Evolutionary conservation across 2,329 filamentous ascomycete species (phyloP), one percentile per base, ranked within the genome.

Genomic region (Colletotrichum graminicola): DNA sequence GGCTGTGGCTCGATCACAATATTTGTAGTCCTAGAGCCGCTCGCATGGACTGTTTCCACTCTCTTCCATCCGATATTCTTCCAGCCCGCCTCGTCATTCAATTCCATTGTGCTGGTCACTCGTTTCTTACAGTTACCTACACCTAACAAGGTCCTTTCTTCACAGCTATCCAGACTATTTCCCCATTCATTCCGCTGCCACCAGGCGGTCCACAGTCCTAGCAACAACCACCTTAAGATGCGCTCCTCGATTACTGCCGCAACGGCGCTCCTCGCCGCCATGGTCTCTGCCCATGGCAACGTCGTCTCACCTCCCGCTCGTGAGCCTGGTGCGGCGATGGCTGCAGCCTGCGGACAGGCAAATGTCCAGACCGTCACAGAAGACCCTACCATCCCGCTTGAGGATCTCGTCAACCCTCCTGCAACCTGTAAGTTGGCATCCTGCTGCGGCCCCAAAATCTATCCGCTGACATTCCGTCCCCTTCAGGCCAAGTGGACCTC

Each of bases 201-300:
- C 34, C 34, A 55, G 39, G 21, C 36, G 26, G 14, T 26, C 16
- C 11, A 12, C 4, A 59, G 26, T 21, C 36, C 23, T 23, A 47
- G 36, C 54, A 51, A 49, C 54, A 51, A 49, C 41, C 59, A 34
- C 11, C 69, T 56, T 56, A 73, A 65, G 5, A 74, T 74, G 73
- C 67, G 67, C 67, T 29, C 63, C 14, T 67, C 73, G 2, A 32
- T 73, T 61, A 73, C 63, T 14, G 62, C 64, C 51, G 66, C 71
- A 34, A 66, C 71, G 67, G 73, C 73, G 11, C 59, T 66, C 56
- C 57, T 73, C 59, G 74, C 70, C 57, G 41, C 66, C 49, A 63
- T 74, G 67, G 82, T 81, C 61, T 80, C 80, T 34, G 82, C 80
- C 36, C 85, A 87, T 74, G 84, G 85, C 69, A 81, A 82, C 74